These are phyloP conservation scores for Saururus chinensis DNA, from an alignment of 164 flowering plant genomes.

Conservation along the genomic window DNA sequence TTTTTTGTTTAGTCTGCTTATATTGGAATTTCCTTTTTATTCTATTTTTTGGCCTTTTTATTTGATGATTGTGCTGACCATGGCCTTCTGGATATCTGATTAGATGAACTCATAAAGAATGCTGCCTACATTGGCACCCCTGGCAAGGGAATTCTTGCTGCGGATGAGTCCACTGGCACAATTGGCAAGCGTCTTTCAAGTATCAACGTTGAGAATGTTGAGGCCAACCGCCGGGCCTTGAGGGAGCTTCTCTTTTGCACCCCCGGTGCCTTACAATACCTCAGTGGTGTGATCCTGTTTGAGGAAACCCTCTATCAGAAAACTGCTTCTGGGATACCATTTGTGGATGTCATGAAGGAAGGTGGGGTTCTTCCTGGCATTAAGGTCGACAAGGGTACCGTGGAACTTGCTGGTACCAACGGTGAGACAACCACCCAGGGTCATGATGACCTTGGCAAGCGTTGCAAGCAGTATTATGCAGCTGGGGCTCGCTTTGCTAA, in stretches of 20 bases:
- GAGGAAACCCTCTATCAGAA: constrained; percentile 49
- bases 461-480: constrained; percentile 28
- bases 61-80: neutral
- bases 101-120: constrained; percentile 6
- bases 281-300: constrained; percentile 40
- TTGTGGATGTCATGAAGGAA: constrained; percentile 35
- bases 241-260: constrained; percentile 43
- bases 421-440: constrained; percentile 53
- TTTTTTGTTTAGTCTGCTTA: too few relatives aligned
- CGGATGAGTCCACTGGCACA: constrained; percentile 50
- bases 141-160: constrained; percentile 49
- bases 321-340: constrained; percentile 32
- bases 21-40: too few relatives aligned
- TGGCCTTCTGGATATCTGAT: neutral
- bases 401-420: constrained; percentile 36
- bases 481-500: constrained; percentile 39
- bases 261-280: constrained; percentile 30
- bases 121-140: constrained; percentile 47
- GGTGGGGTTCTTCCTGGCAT: constrained; percentile 44
- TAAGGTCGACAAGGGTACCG: constrained; percentile 44
- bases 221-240: constrained; percentile 34
- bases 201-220: constrained; percentile 42
- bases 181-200: constrained; percentile 41
- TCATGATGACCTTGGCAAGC: constrained; percentile 34
- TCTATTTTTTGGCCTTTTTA: neutral